phyloP scores from a whole-genome alignment of 768 basidiomycete genomes.

The Pleurotus giganteus region DNA sequence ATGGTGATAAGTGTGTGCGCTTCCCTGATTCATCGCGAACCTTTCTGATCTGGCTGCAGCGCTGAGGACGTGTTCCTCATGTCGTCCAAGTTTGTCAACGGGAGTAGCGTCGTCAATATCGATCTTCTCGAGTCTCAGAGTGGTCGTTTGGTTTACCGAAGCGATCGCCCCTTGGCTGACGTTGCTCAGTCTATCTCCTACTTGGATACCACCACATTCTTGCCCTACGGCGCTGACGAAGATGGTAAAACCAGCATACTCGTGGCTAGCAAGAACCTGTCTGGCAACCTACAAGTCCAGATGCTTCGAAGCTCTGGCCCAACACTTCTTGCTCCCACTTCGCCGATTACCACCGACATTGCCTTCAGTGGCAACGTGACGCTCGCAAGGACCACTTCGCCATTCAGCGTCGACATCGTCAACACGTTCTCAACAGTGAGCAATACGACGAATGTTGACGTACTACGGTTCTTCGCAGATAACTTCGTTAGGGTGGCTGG shows the following conservation, averaged over 20 bases:
- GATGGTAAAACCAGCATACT: constrained; percentile 5
- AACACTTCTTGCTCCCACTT: background rate
- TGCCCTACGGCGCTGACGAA: constrained; percentile 1
- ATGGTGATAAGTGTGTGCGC: background rate
- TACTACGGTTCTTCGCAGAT: background rate
- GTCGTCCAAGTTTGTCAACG: background rate
- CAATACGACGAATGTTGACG: background rate
- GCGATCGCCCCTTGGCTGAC: background rate
- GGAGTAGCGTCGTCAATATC: background rate
- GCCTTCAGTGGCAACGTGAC: constrained; percentile 3
- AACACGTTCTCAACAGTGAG: background rate
- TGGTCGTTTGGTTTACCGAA: background rate
- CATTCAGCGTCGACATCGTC: background rate
- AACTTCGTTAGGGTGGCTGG: background rate
- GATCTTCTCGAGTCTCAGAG: constrained; percentile 5
- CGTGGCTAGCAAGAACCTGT: constrained; percentile 1
- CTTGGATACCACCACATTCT: background rate
- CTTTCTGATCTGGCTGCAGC: background rate
- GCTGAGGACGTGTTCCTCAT: constrained; percentile 6
- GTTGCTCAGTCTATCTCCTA: constrained; percentile 3
- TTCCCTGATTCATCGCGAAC: background rate
- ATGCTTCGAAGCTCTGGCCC: background rate
- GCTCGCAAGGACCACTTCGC: no score
- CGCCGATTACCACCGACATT: background rate
- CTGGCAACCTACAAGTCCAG: constrained; percentile 1